Evolutionary conservation across 2,329 filamentous ascomycete genomes (phyloP).

Genomic region (Metarhizium humberi): DNA sequence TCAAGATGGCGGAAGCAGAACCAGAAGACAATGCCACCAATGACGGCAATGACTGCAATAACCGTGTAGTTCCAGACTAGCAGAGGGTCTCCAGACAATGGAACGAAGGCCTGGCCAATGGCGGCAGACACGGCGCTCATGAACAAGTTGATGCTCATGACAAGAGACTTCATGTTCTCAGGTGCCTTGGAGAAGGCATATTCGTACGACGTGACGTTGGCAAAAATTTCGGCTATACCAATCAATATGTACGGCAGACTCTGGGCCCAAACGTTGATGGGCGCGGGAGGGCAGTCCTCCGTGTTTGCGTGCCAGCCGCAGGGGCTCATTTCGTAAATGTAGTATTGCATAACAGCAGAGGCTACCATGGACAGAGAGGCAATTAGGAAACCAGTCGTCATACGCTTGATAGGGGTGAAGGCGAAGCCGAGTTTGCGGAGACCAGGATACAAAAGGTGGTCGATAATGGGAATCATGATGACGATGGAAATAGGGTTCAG

Average conservation of each 20-base stretch:
- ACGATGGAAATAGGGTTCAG: constrained; percentile 67
- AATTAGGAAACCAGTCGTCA: constrained; percentile 60
- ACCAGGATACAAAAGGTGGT: constrained; percentile 58
- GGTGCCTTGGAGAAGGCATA: constrained; percentile 73
- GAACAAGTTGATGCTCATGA: constrained; percentile 60
- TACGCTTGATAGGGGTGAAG: constrained; percentile 70
- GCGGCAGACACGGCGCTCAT: constrained; percentile 62
- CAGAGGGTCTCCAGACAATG: constrained; percentile 53
- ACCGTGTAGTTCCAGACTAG: constrained; percentile 64
- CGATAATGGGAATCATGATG: constrained; percentile 64
- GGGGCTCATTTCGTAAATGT: constrained; percentile 53
- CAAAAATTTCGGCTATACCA: constrained; percentile 43
- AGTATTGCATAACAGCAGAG: constrained; percentile 47
- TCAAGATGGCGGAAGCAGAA: constrained; percentile 57
- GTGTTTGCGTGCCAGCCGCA: constrained; percentile 48
- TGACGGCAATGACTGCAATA: constrained; percentile 51
- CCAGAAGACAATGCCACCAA: constrained; percentile 60
- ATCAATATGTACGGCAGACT: constrained; percentile 41
- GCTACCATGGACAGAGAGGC: constrained; percentile 53
- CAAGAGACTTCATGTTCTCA: constrained; percentile 72
- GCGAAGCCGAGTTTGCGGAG: constrained; percentile 53
- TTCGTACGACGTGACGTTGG: constrained; percentile 54
- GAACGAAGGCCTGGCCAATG: constrained; percentile 58
- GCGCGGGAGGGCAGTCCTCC: constrained; percentile 37
- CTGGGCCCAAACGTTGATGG: constrained; percentile 58